Base-by-base conservation (phyloP, 2,329 filamentous ascomycete species). In the Fusarium aywerte region DNA sequence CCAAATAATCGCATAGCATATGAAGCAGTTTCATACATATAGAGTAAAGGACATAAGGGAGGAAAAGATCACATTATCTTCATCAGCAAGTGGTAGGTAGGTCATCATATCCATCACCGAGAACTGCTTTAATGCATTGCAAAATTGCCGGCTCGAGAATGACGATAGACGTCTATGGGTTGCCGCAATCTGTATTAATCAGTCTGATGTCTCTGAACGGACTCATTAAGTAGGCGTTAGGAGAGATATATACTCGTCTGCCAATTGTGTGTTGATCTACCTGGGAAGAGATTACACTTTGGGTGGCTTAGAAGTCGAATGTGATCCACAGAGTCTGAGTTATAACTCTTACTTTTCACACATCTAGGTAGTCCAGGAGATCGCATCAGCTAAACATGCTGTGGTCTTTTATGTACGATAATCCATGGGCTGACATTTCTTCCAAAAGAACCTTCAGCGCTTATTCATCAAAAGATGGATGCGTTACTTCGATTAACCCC, bases 21-120 rank as follows among this genome's bases (percentile, higher is more conserved):
- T 5, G 54, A 57, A n/a, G 54, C 54, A 0, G 11, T 57, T 25
- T 57, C 54, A 3, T 57, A 57, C 15, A 44, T 50, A 2, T 57
- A 50, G 54, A 23, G 31, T 5, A 57, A 21, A 10, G 36, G 18
- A 1, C n/a, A n/a, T n/a, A 56, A 20, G 7, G 29, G 54, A 1
- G 18, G 9, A 6, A 57, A 55, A 4, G 31, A 44, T 33, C 54
- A 36, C 11, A 3, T 9, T 0, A 36, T 57, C 11, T 56, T 55
- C 10, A 57, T 56, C 4, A 23, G 49, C 3, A 44, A n/a, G 0
- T 18, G 18, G 11, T 57, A 38, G 54, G 33, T 4, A 3, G 7
- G 7, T 18, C 56, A 2, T 31, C 54, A 11, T n/a, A n/a, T n/a
- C n/a, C n/a, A 44, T 57, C 0, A 57, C 54, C 2, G 38, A 56